A percentile compares a stretch with the other conserved stretches of the same genome.
These are phyloP conservation scores for Thinopyrum elongatum DNA, from an alignment of 176 grass and related monocot species.

Conservation along the genomic window DNA sequence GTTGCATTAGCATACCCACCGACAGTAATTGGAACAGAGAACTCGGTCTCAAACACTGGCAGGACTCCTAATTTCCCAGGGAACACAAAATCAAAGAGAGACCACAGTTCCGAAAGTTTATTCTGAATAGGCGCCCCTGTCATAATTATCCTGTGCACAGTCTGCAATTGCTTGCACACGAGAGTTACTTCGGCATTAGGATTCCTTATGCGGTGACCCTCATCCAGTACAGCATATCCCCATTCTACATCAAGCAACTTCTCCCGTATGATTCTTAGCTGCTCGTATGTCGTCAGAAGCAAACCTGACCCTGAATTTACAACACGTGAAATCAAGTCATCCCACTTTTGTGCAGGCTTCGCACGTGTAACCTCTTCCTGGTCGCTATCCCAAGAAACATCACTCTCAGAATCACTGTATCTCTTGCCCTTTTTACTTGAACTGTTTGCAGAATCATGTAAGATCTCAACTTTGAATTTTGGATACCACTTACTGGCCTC, in stretches of 20 bases:
- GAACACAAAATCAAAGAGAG: conserved; percentile 98
- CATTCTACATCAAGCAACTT: conserved; percentile 83
- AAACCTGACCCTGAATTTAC: conserved; percentile 75
- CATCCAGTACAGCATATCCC: conserved; percentile 91
- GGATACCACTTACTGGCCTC: conserved; percentile 89
- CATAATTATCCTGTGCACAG: conserved; percentile 91
- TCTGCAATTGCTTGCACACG: conserved; percentile 91
- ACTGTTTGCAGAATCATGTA: conserved; percentile 80
- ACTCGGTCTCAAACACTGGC: conserved; percentile 88
- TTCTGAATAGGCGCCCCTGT: conserved; percentile 96
- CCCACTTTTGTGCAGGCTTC: conserved; percentile 77
- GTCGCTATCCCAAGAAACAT: conserved; percentile 56
- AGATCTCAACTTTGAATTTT: conserved; percentile 74
- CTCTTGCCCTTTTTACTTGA: conserved; percentile 39
- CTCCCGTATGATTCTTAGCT: conserved; percentile 68
- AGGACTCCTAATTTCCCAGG: conserved; percentile 95
- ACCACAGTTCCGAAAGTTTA: conserved; percentile 93
- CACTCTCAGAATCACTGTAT: conserved; percentile 73
- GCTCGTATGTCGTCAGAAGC: conserved; percentile 93
- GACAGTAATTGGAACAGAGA: conserved; percentile 91
- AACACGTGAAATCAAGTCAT: conserved; percentile 71
- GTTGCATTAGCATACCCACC: conserved; percentile 93
- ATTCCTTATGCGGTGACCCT: conserved; percentile 93
- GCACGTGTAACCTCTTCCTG: conserved; percentile 32
- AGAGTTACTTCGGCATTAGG: conserved; percentile 95